These are phyloP conservation scores for Claviceps capensis DNA, from an alignment of 2,329 filamentous ascomycete genomes.

Conservation along the genomic window DNA sequence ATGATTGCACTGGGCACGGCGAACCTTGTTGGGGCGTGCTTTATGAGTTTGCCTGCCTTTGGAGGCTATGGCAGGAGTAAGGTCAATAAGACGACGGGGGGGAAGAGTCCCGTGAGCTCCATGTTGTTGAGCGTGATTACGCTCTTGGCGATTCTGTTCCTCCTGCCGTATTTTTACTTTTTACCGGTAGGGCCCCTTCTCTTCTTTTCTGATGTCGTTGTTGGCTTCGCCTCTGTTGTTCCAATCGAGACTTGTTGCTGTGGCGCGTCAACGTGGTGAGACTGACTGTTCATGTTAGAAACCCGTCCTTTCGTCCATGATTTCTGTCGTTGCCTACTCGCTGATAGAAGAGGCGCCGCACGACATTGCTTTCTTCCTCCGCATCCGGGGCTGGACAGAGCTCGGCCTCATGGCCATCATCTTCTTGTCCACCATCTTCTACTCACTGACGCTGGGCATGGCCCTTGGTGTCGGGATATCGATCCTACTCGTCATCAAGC, in stretches of 20 bases:
- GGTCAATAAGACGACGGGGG: slow-evolving; percentile 84
- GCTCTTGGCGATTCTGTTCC: slow-evolving; percentile 63
- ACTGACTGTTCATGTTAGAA: slow-evolving; percentile 42
- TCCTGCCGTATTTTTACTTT: slow-evolving; percentile 88
- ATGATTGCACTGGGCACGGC: slow-evolving; percentile 82
- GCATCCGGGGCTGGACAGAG: slow-evolving; percentile 75
- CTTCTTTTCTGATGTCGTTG: neutral
- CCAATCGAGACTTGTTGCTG: no score
- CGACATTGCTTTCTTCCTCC: slow-evolving; percentile 80
- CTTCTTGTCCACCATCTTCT: slow-evolving; percentile 85
- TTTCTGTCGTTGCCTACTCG: slow-evolving; percentile 87
- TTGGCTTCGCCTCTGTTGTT: neutral
- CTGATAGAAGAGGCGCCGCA: slow-evolving; percentile 91
- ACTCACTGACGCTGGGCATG: slow-evolving; percentile 86
- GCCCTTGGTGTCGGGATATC: slow-evolving; percentile 87
- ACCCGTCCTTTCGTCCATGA: slow-evolving; percentile 86
- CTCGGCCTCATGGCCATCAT: slow-evolving; percentile 80
- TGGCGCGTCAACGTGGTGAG: no score
- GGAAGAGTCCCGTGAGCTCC: slow-evolving; percentile 85
- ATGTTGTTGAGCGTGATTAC: slow-evolving; percentile 76
- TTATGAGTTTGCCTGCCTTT: slow-evolving; percentile 87
- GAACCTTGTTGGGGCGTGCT: slow-evolving; percentile 82
- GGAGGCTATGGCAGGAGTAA: slow-evolving; percentile 94
- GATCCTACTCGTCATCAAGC: slow-evolving; percentile 75
- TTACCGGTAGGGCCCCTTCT: slow-evolving; percentile 53